A percentile compares a stretch with the other conserved stretches of the same genome.
phyloP scores from a whole-genome alignment of 2,329 filamentous ascomycete species.

The Fragosphaeria purpurea region DNA sequence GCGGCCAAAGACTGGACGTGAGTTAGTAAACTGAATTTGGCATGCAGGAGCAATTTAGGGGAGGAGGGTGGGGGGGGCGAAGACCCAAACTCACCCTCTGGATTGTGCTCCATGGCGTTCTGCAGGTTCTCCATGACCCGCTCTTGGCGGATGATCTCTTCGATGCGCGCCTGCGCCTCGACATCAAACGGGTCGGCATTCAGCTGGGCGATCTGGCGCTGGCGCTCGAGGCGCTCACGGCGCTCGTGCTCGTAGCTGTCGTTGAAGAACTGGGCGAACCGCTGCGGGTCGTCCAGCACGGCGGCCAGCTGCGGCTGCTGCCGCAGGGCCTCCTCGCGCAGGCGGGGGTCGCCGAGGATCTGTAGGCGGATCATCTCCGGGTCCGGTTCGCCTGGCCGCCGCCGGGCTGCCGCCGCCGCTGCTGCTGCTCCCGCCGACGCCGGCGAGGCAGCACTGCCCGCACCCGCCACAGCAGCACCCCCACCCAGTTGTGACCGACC shows the following conservation, averaged over 20 bases:
- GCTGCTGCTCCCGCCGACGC: conserved; percentile 19
- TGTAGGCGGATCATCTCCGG: conserved; percentile 75
- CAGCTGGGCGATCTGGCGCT: conserved; percentile 71
- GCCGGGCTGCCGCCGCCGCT: background rate
- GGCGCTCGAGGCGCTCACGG: conserved; percentile 63
- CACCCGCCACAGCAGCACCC: conserved; percentile 32
- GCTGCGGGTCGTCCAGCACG: conserved; percentile 62
- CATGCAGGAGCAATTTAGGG: too few relatives aligned
- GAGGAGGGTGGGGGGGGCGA: conserved; percentile 93
- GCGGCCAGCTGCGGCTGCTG: conserved; percentile 68
- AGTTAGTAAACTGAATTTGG: too few relatives aligned
- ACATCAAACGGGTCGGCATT: conserved; percentile 93
- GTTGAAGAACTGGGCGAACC: conserved; percentile 64
- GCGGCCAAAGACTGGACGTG: conserved; percentile 66
- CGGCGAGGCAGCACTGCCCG: conserved; percentile 25
- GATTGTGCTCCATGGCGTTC: conserved; percentile 93
- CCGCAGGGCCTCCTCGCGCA: conserved; percentile 60
- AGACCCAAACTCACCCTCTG: conserved; percentile 81
- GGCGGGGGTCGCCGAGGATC: conserved; percentile 65
- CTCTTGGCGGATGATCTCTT: conserved; percentile 94
- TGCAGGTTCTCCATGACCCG: conserved; percentile 91
- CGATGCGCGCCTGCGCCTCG: conserved; percentile 83
- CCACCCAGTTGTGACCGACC: conserved; percentile 14
- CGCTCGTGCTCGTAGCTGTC: conserved; percentile 61
- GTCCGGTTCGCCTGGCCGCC: conserved; percentile 39